These are phyloP conservation scores for Ramalina peruviana DNA, from an alignment of 495 filamentous ascomycete genomes.

Conservation along the genomic window DNA sequence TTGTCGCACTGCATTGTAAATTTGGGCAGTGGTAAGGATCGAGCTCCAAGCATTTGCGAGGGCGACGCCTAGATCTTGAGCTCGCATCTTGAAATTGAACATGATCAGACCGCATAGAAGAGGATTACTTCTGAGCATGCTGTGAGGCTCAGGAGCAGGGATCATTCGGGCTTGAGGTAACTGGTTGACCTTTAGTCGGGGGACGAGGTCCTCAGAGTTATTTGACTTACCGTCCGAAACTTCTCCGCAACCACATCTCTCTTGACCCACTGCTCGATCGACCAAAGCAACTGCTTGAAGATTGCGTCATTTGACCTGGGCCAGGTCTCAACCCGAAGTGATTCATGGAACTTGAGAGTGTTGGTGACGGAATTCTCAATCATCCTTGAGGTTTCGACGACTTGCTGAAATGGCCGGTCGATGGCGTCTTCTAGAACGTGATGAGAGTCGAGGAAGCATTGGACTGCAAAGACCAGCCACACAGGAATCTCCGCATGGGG, in stretches of 20 bases:
- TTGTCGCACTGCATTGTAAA: conserved; percentile 24
- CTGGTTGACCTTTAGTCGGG: neutral
- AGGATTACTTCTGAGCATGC: conserved; percentile 14
- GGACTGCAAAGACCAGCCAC: conserved; percentile 24
- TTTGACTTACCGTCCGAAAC: neutral
- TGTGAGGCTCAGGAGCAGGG: conserved; percentile 8
- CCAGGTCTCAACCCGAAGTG: conserved; percentile 22
- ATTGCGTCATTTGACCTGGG: conserved; percentile 17
- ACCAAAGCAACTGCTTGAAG: conserved; percentile 9
- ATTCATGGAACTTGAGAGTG: conserved; percentile 23
- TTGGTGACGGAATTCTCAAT: conserved; percentile 17
- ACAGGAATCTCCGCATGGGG: conserved; percentile 16
- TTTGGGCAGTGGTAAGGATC: conserved; percentile 20
- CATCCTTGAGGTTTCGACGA: conserved; percentile 7
- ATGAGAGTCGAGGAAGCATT: conserved; percentile 28
- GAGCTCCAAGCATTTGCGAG: conserved; percentile 25
- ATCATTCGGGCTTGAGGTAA: neutral
- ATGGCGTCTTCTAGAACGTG: conserved; percentile 16
- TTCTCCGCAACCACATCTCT: conserved; percentile 12
- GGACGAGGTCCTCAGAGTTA: neutral
- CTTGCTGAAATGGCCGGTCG: conserved; percentile 4
- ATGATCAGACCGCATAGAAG: conserved; percentile 24
- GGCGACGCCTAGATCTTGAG: conserved; percentile 17
- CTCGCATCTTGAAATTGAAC: conserved; percentile 15
- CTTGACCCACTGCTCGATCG: conserved; percentile 11